A percentile compares a stretch with the other conserved stretches of the same genome.
These are phyloP conservation scores for Leishmania lainsoni DNA, from an alignment of 208 protist species.

Conservation along the genomic window DNA sequence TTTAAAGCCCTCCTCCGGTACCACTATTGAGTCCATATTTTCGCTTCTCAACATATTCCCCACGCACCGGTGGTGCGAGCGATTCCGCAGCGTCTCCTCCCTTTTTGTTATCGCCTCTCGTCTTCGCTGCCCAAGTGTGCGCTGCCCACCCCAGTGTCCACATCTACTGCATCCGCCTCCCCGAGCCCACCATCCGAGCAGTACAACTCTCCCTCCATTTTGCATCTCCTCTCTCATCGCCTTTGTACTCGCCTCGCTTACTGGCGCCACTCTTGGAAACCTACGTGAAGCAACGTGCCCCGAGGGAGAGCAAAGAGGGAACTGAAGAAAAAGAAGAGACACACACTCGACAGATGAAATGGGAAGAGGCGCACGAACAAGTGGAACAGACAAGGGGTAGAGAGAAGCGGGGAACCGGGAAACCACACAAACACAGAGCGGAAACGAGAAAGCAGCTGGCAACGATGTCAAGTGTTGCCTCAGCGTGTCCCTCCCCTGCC, in stretches of 20 bases:
- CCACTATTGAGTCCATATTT: background rate
- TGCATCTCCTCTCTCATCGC: too few species aligned
- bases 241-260: background rate
- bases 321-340: background rate
- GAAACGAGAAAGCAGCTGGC: background rate
- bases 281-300: background rate
- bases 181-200: background rate
- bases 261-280: background rate
- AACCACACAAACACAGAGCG: background rate
- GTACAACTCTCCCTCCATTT: background rate
- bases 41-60: background rate
- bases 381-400: background rate
- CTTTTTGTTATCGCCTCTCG: background rate
- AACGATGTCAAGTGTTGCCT: background rate
- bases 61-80: background rate
- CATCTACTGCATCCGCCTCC: background rate
- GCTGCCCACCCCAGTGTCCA: background rate
- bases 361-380: background rate
- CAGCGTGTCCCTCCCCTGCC: background rate
- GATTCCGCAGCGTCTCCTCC: background rate
- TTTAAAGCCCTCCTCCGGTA: background rate
- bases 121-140: background rate
- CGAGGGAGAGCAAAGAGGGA: background rate
- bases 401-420: background rate
- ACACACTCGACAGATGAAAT: background rate